Evolutionary conservation across 2,329 filamentous ascomycete species (phyloP).

Genomic region (Colletotrichum cuscutae): DNA sequence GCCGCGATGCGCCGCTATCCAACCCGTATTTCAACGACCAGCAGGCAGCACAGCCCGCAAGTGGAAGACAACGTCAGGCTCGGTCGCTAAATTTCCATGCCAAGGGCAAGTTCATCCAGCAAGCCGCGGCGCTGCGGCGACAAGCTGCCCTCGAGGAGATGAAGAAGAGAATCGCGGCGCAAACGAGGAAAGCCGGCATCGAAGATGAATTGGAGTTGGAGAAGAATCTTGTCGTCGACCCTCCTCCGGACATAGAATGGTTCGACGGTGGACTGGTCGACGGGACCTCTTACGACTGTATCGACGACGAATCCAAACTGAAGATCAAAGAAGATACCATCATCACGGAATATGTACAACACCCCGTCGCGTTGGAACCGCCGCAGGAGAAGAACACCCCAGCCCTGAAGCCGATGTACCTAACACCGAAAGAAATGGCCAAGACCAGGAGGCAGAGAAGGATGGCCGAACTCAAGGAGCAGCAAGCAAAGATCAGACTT

Average conservation of each 20-base stretch:
- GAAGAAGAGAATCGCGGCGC: constrained; percentile 91
- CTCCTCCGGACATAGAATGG: constrained; percentile 92
- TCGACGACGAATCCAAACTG: constrained; percentile 72
- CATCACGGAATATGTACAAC: constrained; percentile 90
- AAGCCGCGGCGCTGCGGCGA: constrained; percentile 87
- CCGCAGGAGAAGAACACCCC: constrained; percentile 88
- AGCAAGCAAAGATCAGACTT: constrained; percentile 93
- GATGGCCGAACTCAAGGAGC: constrained; percentile 93
- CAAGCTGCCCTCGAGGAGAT: constrained; percentile 92
- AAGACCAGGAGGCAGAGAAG: constrained; percentile 90
- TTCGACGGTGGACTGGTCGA: constrained; percentile 92
- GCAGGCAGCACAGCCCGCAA: constrained; percentile 66
- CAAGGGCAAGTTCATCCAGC: constrained; percentile 96
- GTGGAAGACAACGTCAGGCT: constrained; percentile 72
- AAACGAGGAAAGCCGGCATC: constrained; percentile 89
- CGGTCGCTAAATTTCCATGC: constrained; percentile 90
- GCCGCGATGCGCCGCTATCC: constrained; percentile 41
- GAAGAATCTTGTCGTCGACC: constrained; percentile 86
- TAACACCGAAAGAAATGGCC: constrained; percentile 90
- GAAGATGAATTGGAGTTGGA: constrained; percentile 92
- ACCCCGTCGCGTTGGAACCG: constrained; percentile 89
- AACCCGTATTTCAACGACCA: constrained; percentile 89
- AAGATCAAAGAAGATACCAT: constrained; percentile 87
- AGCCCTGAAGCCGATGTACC: constrained; percentile 86
- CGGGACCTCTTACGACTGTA: constrained; percentile 74